Evolutionary conservation across 2,329 filamentous ascomycete species (phyloP).

Genomic region (Sporothrix pseudoabietina): DNA sequence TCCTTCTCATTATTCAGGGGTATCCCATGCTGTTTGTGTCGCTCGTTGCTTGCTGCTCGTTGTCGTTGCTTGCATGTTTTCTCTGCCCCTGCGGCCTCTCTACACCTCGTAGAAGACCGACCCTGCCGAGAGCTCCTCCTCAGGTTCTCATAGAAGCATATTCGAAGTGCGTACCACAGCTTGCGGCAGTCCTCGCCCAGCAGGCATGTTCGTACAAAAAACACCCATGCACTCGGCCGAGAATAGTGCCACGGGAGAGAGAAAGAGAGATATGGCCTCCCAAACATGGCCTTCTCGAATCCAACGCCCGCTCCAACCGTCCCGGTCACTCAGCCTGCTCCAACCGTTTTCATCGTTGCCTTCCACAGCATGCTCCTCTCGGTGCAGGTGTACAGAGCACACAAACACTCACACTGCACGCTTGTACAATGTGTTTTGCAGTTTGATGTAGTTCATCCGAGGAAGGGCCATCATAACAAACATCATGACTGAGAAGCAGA

Average conservation of each 20-base stretch:
- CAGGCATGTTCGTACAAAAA: slow-evolving; percentile 4
- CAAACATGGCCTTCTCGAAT: background rate
- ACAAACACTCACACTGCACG: slow-evolving; percentile 3
- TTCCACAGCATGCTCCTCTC: slow-evolving; percentile 17
- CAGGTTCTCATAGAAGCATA: slow-evolving; percentile 1
- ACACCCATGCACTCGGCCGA: slow-evolving; percentile 18
- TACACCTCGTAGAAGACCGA: slow-evolving; percentile 11
- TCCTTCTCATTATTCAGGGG: background rate
- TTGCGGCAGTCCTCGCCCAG: background rate
- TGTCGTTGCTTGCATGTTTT: background rate
- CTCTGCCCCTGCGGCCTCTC: background rate
- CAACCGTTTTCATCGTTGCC: background rate
- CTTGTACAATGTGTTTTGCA: background rate
- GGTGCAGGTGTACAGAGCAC: background rate
- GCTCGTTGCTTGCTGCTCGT: background rate
- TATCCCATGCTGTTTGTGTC: background rate
- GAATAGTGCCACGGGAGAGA: background rate
- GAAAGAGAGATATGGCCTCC: background rate
- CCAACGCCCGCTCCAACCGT: background rate
- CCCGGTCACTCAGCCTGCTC: background rate
- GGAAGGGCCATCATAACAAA: background rate
- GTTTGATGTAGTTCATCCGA: background rate
- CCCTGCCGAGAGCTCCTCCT: background rate
- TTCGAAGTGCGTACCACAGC: slow-evolving; percentile 19
- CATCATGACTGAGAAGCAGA: background rate